Evolutionary conservation across 352 stramenopile species (phyloP).

Genomic region (Phytopythium boreale): DNA sequence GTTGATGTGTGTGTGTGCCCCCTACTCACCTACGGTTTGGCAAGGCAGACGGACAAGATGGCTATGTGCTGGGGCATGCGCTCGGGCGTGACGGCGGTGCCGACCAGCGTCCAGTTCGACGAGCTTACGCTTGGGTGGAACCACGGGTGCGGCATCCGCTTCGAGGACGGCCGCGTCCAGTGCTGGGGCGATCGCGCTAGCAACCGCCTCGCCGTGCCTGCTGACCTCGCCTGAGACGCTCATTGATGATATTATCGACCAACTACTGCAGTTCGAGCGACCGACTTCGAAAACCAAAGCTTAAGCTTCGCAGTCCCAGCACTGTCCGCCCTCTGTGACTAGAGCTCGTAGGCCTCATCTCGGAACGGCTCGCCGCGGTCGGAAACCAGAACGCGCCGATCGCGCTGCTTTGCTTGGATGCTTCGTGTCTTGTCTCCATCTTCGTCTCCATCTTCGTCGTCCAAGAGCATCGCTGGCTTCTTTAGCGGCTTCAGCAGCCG

Average conservation of each 20-base stretch:
- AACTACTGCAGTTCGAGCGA: not conserved
- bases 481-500: conserved; percentile 44
- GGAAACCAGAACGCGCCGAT: conserved; percentile 33
- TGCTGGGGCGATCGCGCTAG: conserved; percentile 61
- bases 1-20: conserved; percentile 7
- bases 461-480: conserved; percentile 36
- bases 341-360: conserved; percentile 17
- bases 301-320: not conserved
- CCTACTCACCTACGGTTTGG: conserved; percentile 11
- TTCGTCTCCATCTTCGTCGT: conserved; percentile 1
- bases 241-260: not conserved
- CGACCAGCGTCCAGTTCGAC: conserved; percentile 53
- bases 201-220: conserved; percentile 45
- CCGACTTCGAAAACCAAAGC: not conserved
- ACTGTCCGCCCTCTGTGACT: not conserved
- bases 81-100: conserved; percentile 55
- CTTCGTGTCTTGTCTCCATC: not conserved
- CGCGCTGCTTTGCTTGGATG: conserved; percentile 7
- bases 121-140: conserved; percentile 72
- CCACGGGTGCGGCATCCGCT: conserved; percentile 66
- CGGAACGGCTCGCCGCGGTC: conserved; percentile 38
- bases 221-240: conserved; percentile 4
- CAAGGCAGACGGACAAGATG: conserved; percentile 41
- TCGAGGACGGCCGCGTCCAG: conserved; percentile 55
- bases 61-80: conserved; percentile 69